Evolutionary conservation across 371 early-diverging fungal species (phyloP).

Genomic region (Rozella allomycis): DNA sequence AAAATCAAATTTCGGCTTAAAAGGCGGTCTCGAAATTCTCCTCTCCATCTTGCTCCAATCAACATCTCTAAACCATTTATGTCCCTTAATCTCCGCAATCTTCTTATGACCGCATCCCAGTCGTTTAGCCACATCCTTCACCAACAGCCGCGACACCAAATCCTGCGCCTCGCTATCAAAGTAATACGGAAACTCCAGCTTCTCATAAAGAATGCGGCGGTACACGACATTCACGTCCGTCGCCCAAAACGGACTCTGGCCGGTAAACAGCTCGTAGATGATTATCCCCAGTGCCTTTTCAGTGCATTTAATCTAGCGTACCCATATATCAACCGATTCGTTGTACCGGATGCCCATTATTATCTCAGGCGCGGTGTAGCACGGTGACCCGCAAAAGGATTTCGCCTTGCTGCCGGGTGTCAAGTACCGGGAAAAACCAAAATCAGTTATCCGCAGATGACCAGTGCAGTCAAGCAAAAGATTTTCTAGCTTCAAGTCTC

Average conservation of each 20-base stretch:
- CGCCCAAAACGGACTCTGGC: neutral
- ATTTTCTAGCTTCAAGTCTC: conserved; percentile 19
- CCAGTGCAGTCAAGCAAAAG: conserved; percentile 10
- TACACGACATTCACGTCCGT: conserved; percentile 1
- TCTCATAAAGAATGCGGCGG: neutral
- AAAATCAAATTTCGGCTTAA: conserved; percentile 1
- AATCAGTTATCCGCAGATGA: conserved; percentile 14
- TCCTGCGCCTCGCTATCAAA: neutral
- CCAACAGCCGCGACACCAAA: conserved; percentile 1
- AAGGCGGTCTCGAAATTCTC: neutral
- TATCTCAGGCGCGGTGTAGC: conserved; percentile 15
- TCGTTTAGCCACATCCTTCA: neutral
- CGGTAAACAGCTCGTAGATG: conserved; percentile 12
- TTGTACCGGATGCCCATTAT: conserved; percentile 10
- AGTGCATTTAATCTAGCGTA: too few species aligned
- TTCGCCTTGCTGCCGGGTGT: conserved; percentile 1
- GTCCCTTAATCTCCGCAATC: conserved; percentile 1
- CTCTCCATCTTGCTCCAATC: conserved; percentile 1
- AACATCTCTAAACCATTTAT: conserved; percentile 2
- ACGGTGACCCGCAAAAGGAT: conserved; percentile 12
- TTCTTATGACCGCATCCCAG: neutral
- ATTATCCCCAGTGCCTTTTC: conserved; percentile 11
- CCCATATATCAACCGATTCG: conserved; percentile 15
- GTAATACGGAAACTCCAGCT: neutral
- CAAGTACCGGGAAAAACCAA: conserved; percentile 11